Conservation (phyloP, 2,329 filamentous ascomycete species). For the Ophiostoma himal-ulmi region DNA sequence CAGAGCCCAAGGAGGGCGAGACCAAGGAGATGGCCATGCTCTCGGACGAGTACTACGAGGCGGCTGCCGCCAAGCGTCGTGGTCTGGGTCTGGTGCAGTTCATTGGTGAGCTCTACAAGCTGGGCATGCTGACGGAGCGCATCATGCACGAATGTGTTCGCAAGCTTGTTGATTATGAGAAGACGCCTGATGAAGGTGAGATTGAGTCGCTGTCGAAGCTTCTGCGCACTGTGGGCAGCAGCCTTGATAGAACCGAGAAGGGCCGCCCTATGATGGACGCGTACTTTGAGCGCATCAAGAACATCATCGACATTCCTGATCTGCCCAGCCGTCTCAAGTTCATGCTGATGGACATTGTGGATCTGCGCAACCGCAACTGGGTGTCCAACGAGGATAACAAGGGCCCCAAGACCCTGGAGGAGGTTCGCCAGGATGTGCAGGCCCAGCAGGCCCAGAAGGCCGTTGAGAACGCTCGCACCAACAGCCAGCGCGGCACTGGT, state of each 20-base stretch:
- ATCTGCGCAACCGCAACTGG: constrained; percentile 75
- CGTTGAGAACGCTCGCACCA: constrained; percentile 57
- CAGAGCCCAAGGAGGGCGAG: constrained; percentile 69
- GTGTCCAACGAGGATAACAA: constrained; percentile 83
- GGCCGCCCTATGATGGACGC: constrained; percentile 81
- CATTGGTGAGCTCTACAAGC: constrained; percentile 98
- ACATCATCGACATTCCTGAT: constrained; percentile 71
- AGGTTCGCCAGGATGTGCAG: constrained; percentile 78
- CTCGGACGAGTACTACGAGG: constrained; percentile 93
- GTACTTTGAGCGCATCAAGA: constrained; percentile 85
- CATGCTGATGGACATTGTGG: constrained; percentile 93
- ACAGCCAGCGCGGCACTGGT: constrained; percentile 59
- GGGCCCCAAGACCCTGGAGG: constrained; percentile 91
- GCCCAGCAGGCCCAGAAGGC: constrained; percentile 75
- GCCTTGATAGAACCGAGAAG: constrained; percentile 77
- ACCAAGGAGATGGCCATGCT: constrained; percentile 74
- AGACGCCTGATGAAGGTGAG: constrained; percentile 87
- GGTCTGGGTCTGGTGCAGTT: constrained; percentile 98
- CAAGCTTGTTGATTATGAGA: constrained; percentile 93
- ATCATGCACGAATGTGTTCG: constrained; percentile 99
- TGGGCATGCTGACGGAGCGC: constrained; percentile 95
- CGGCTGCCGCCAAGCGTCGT: constrained; percentile 89
- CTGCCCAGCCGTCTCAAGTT: constrained; percentile 85
- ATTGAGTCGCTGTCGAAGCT: constrained; percentile 94
- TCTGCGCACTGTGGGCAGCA: constrained; percentile 81